A percentile compares a stretch with the other conserved stretches of the same genome.
These are phyloP conservation scores for Aegilops sharonensis DNA, from an alignment of 176 grass and related monocot genomes.

Conservation along the genomic window DNA sequence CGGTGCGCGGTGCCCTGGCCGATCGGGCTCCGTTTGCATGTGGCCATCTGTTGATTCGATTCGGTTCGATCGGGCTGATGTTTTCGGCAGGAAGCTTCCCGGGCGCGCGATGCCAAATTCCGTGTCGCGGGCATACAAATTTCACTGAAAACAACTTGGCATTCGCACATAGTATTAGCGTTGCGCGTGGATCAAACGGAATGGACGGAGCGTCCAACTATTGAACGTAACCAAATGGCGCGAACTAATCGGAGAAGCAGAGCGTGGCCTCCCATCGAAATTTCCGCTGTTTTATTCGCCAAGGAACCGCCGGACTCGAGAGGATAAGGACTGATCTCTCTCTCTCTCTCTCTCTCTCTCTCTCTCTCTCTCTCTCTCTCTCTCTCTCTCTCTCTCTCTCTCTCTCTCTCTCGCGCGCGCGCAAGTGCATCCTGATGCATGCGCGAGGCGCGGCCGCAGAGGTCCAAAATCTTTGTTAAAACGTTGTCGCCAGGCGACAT, in stretches of 20 bases:
- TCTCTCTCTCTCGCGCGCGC: too few relatives aligned
- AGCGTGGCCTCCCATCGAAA: neutral
- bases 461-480: slow-evolving; percentile 8
- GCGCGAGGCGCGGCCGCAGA: neutral
- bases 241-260: neutral
- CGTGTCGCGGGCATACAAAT: too few relatives aligned
- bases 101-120: neutral
- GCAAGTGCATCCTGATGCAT: neutral
- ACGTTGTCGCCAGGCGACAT: neutral
- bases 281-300: neutral
- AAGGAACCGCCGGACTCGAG: neutral
- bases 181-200: neutral
- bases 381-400: neutral
- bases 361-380: neutral
- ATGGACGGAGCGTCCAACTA: neutral
- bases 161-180: too few relatives aligned
- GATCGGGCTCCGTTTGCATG: neutral
- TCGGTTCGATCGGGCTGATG: neutral
- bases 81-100: neutral
- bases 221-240: neutral
- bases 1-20: neutral
- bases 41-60: neutral
- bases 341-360: too few relatives aligned
- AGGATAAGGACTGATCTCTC: slow-evolving; percentile 27
- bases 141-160: too few relatives aligned